These are phyloP conservation scores for Debaryomyces sp. DNA, from an alignment of 1,139 yeast species.

Conservation along the genomic window DNA sequence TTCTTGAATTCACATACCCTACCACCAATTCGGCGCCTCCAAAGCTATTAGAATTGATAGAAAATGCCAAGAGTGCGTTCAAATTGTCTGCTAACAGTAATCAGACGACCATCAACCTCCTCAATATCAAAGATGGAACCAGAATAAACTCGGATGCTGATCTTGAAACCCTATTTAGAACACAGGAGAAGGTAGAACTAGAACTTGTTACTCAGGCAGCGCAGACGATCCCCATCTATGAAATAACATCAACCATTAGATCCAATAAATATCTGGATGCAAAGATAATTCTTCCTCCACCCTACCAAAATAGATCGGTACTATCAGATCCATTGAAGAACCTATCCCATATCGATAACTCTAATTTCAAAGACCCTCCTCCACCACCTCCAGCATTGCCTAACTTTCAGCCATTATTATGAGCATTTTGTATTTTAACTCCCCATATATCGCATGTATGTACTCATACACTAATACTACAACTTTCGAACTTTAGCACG, in stretches of 20 bases:
- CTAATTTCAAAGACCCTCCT: slow-evolving; percentile 23
- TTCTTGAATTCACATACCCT: slow-evolving; percentile 62
- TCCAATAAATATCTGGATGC: slow-evolving; percentile 23
- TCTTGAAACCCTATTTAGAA: slow-evolving; percentile 36
- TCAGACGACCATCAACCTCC: slow-evolving; percentile 23
- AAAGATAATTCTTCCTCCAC: slow-evolving; percentile 34
- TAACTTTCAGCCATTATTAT: slow-evolving; percentile 41
- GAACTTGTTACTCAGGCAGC: slow-evolving; percentile 38
- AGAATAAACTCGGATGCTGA: slow-evolving; percentile 36
- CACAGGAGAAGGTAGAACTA: slow-evolving; percentile 32
- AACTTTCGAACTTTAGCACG: neutral
- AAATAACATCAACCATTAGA: slow-evolving; percentile 34
- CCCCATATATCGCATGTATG: neutral
- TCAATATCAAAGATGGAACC: slow-evolving; percentile 23
- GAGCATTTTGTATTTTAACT: neutral
- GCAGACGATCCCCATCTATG: slow-evolving; percentile 38
- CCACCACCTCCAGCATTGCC: slow-evolving; percentile 37
- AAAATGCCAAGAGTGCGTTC: slow-evolving; percentile 72
- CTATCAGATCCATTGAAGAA: slow-evolving; percentile 4
- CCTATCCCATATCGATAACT: neutral
- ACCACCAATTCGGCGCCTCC: slow-evolving; percentile 67
- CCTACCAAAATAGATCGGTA: slow-evolving; percentile 21
- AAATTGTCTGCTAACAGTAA: slow-evolving; percentile 34
- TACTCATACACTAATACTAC: neutral
- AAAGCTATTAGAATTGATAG: slow-evolving; percentile 63